Percentiles rank a stretch among this genome's conserved stretches.
phyloP scores from a whole-genome alignment of 768 basidiomycete genomes.

The Peribolospora kevripleyi region DNA sequence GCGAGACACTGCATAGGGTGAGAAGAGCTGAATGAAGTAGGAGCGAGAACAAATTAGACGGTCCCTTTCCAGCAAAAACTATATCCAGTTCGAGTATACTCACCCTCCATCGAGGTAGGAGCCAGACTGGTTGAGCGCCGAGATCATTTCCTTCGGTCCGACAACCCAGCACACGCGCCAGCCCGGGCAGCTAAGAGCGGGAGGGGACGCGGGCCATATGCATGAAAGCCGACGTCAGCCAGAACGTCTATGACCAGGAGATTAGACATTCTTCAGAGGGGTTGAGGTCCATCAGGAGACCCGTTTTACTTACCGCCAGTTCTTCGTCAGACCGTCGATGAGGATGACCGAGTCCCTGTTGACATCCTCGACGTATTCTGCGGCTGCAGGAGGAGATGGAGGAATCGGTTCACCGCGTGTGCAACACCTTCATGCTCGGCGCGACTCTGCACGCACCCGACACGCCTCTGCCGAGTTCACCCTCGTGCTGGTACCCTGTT shows the following conservation, averaged over 20 bases:
- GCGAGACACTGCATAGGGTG: slow-evolving; percentile 58
- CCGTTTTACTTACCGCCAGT: slow-evolving; percentile 37
- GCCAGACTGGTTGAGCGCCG: slow-evolving; percentile 76
- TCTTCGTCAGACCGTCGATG: slow-evolving; percentile 86
- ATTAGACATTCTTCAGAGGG: too few species aligned
- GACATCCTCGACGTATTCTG: slow-evolving; percentile 64
- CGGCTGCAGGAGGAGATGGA: slow-evolving; percentile 26
- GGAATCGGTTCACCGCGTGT: slow-evolving; percentile 1
- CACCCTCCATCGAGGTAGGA: slow-evolving; percentile 83
- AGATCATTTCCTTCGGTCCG: slow-evolving; percentile 66
- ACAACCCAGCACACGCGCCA: slow-evolving; percentile 80
- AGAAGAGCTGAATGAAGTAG: not conserved
- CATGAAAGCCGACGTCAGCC: too few species aligned
- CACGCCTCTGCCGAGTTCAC: not conserved
- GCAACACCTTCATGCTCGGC: not conserved
- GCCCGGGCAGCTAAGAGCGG: slow-evolving; percentile 33
- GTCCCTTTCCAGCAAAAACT: not conserved
- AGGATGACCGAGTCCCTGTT: slow-evolving; percentile 30
- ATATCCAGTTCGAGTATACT: slow-evolving; percentile 30
- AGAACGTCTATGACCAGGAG: too few species aligned
- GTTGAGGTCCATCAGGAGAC: too few species aligned
- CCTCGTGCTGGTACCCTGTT: slow-evolving; percentile 8
- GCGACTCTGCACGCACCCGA: too few species aligned
- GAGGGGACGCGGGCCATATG: too few species aligned
- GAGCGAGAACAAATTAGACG: too few species aligned